Percentiles rank a stretch among this genome's conserved stretches.
These are phyloP conservation scores for Aureobasidium subglaciale DNA, from an alignment of 2,329 filamentous ascomycete species.

Conservation along the genomic window DNA sequence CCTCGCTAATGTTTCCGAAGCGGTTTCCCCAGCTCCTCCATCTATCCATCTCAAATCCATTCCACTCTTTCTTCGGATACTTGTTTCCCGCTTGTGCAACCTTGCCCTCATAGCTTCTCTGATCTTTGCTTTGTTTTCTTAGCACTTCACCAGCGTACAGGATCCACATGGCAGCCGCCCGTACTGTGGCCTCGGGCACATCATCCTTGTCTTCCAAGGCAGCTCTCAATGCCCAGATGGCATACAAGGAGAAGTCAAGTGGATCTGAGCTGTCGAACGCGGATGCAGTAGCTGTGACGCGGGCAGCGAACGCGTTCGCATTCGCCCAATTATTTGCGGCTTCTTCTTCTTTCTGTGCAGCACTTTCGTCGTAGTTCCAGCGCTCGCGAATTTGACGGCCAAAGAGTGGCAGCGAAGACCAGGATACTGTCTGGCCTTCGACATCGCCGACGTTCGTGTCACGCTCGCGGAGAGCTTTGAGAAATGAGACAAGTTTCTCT, in stretches of 20 bases:
- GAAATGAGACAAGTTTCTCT: background rate
- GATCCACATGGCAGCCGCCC: conserved; percentile 26
- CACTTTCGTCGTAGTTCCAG: conserved; percentile 22
- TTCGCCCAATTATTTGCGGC: conserved; percentile 25
- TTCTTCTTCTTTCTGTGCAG: conserved; percentile 19
- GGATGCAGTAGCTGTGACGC: conserved; percentile 21
- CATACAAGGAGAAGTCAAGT: conserved; percentile 25
- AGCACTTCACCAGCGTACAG: conserved; percentile 24
- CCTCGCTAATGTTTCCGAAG: conserved; percentile 12
- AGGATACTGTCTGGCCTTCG: background rate
- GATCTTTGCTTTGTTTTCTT: conserved; percentile 19
- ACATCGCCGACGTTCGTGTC: background rate
- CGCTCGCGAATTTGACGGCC: conserved; percentile 26
- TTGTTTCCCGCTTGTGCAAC: conserved; percentile 23
- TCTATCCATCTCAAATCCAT: conserved; percentile 23
- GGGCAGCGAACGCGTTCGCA: conserved; percentile 26
- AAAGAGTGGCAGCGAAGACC: conserved; percentile 23
- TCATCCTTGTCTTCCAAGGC: conserved; percentile 23
- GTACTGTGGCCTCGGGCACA: conserved; percentile 17
- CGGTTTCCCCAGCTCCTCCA: conserved; percentile 25
- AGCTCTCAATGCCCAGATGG: conserved; percentile 26
- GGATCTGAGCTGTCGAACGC: conserved; percentile 17
- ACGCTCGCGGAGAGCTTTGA: background rate
- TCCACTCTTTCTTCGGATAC: conserved; percentile 23
- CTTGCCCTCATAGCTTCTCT: conserved; percentile 27